Evolutionary conservation across 2,329 filamentous ascomycete genomes (phyloP), one percentile per base, ranked within the genome.

Genomic region (Thelonectria rubi): DNA sequence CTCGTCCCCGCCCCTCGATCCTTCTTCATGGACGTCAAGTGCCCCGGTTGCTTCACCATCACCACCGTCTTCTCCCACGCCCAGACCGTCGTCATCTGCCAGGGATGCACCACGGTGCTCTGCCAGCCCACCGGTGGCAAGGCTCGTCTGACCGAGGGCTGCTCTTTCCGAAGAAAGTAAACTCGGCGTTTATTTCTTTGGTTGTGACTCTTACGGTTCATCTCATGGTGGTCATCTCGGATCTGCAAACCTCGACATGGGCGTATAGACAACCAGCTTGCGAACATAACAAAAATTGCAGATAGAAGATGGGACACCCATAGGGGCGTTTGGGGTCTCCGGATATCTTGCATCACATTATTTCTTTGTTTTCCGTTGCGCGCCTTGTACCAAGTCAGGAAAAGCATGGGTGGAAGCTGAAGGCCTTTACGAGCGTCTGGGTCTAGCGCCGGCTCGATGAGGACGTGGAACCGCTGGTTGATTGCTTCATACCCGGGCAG

Each of bases 11-110:
- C 88, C 73, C 95, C 95, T 78, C 93, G 95, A 82, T 98, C 94
- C 74, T 99, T 98, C 92, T 99, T 99, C 92, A 99, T 99, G 95
- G 95, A 99, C 82, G 95, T 99, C 88, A 99, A 99, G 91, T 99
- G 95, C 92, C 95, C 95, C 81, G 95, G 95, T 79, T 99, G 95
- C 92, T 99, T 98, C 91, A 97, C 94, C 83, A 99, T 99, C 89
- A 99, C 95, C 83, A 99, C 95, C 82, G 95, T 99, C 84, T 99
- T 98, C 92, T 98, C 94, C 70, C 95, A 99, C 89, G 95, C 95
- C 83, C 95, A 99, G 89, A 99, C 95, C 81, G 95, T 99, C 82
- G 95, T 99, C 83, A 96, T 98, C 88, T 99, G 95, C 91, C 93
- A 93, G 80, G 95, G 95, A 78, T 99, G 95, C 92, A 97, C 94